These are phyloP conservation scores for Leucocoprinus leucothites DNA, from an alignment of 768 basidiomycete genomes.

Conservation along the genomic window DNA sequence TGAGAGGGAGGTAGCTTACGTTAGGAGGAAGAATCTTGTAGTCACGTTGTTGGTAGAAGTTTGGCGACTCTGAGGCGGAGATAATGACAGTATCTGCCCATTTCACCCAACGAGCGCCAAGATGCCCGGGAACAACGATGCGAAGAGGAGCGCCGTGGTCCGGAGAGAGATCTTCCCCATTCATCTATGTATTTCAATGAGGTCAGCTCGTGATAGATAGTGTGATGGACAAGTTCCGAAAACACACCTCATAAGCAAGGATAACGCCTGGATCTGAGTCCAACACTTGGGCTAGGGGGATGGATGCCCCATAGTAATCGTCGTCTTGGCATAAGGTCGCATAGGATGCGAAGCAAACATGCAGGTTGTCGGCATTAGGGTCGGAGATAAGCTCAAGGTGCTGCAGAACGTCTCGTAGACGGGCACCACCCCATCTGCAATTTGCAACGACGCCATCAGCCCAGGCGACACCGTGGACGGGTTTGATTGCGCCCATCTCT, in stretches of 20 bases:
- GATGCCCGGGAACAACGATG: slow-evolving; percentile 63
- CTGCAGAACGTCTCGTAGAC: slow-evolving; percentile 53
- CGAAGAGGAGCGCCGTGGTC: slow-evolving; percentile 68
- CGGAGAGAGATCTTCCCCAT: slow-evolving; percentile 51
- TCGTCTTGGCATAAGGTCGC: slow-evolving; percentile 62
- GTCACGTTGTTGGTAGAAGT: slow-evolving; percentile 71
- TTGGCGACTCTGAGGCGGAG: slow-evolving; percentile 53
- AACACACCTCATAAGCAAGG: slow-evolving; percentile 56
- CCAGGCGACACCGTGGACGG: slow-evolving; percentile 62
- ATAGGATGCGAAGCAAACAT: slow-evolving; percentile 61
- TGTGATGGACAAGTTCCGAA: neutral
- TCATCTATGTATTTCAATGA: slow-evolving; percentile 54
- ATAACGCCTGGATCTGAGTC: slow-evolving; percentile 47
- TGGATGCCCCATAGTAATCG: slow-evolving; percentile 60
- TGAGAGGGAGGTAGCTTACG: slow-evolving; percentile 24
- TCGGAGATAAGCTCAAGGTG: slow-evolving; percentile 34
- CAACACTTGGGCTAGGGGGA: slow-evolving; percentile 51
- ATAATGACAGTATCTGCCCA: slow-evolving; percentile 65
- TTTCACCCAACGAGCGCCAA: slow-evolving; percentile 75
- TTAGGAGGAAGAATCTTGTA: slow-evolving; percentile 61
- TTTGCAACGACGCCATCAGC: slow-evolving; percentile 69
- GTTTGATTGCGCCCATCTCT: slow-evolving; percentile 58
- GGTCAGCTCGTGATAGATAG: slow-evolving; percentile 1
- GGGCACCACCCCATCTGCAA: slow-evolving; percentile 62
- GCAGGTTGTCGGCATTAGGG: slow-evolving; percentile 25